These are phyloP conservation scores for Candida ponderosae DNA, from an alignment of 805 yeast species.

Conservation along the genomic window DNA sequence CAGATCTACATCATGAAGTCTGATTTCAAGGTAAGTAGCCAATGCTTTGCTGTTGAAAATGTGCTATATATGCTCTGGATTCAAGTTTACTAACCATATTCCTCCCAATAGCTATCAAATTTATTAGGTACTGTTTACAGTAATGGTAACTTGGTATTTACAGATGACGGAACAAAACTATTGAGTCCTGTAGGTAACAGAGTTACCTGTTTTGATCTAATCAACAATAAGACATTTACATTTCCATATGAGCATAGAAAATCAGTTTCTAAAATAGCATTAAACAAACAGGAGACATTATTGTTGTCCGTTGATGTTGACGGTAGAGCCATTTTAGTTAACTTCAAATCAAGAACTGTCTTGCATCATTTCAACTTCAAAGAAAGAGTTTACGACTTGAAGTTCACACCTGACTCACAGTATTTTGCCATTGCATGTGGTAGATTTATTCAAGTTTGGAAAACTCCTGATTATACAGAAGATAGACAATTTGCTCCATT, in stretches of 20 bases:
- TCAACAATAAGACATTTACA: constrained; percentile 80
- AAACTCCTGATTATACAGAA: constrained; percentile 70
- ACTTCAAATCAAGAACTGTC: constrained; percentile 74
- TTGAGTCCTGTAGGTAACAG: constrained; percentile 93
- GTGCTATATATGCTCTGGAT: background rate
- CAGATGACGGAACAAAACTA: constrained; percentile 77
- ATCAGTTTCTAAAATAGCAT: constrained; percentile 68
- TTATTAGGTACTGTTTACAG: constrained; percentile 91
- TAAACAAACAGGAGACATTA: constrained; percentile 76
- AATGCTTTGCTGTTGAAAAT: background rate
- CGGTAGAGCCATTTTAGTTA: constrained; percentile 89
- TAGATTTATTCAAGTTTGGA: constrained; percentile 86
- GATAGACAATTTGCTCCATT: constrained; percentile 96
- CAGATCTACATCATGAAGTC: constrained; percentile 53
- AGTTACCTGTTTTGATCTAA: constrained; percentile 79
- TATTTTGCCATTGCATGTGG: constrained; percentile 82
- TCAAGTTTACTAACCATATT: constrained; percentile 4
- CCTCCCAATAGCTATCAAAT: constrained; percentile 64
- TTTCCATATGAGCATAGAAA: constrained; percentile 90
- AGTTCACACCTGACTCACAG: constrained; percentile 84
- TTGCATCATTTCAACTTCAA: constrained; percentile 92
- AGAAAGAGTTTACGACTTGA: constrained; percentile 62
- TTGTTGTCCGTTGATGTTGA: constrained; percentile 80
- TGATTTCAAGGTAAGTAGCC: constrained; percentile 43
- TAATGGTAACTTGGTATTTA: constrained; percentile 82